Base-by-base conservation (phyloP, 257 asterid species). In the Nicotiana tomentosiformis region DNA sequence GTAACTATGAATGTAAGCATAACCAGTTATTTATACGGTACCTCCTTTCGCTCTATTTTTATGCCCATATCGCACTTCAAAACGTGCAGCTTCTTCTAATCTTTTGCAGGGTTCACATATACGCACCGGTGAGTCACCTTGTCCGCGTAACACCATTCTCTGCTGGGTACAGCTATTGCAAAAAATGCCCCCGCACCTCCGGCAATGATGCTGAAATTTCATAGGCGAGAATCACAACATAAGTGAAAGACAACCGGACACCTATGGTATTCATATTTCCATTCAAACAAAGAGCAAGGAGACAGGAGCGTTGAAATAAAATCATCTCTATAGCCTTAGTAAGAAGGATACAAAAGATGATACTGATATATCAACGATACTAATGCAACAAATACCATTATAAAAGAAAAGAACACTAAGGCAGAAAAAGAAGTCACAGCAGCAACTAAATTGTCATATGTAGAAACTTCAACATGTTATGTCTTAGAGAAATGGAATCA, bases 111-210 rank as follows among this genome's bases (percentile, higher is more conserved):
- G 95, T 53, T 93, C 98, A 84, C 98, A 96, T 11, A 96, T 92
- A 20, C 98, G 97, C 72, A 96, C 99, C 0, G 98, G 96, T 32
- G 99, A 94, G 85, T 96, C 97, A 67, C 99, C 99, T 90, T 96
- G 99, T 81, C 99, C 98, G 32, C 99, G 98, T 68, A 96, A 88
- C 66, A 89, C 84, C 98, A 96, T 96, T 85, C 99, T 90, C 82
- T 90, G 97, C 87, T 89, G 95, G 78, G 97, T 88, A 85, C 99
- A 96, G 85, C 90, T 89, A 85, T 85, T 90, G 80, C 98, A 96
- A 84, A 96, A 96, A 83, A 96, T 76, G 58, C 98, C 99, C 84
- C 98, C 99, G 90, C 99, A 96, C 88, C 99, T 91, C 46, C 98
- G 97, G 89, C 99, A 94, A 81, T 96, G 99, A 88, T 94, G 99